These are phyloP conservation scores for Leishmania arabica DNA, from an alignment of 208 protist genomes.

Conservation along the genomic window DNA sequence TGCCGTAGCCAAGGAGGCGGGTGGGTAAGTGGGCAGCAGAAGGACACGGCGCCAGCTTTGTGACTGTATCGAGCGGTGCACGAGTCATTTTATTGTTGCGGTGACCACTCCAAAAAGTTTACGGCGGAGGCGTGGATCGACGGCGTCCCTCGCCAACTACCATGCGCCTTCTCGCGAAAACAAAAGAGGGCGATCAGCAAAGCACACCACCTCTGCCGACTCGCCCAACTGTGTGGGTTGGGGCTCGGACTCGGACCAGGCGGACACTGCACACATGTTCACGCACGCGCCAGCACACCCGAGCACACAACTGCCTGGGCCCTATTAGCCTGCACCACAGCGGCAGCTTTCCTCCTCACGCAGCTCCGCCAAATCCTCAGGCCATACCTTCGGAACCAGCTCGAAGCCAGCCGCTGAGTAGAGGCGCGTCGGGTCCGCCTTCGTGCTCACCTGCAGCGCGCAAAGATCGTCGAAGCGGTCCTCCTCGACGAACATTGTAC, in stretches of 20 bases:
- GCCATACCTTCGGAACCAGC: slow-evolving; percentile 42
- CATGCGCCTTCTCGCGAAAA: neutral
- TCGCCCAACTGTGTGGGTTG: no score
- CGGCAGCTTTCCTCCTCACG: slow-evolving; percentile 28
- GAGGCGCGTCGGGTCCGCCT: slow-evolving; percentile 14
- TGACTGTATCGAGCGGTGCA: neutral
- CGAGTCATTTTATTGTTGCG: neutral
- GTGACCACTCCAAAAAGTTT: neutral
- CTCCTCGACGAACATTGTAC: slow-evolving; percentile 34
- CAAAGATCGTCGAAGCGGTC: slow-evolving; percentile 61
- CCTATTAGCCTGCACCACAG: neutral
- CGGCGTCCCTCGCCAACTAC: neutral
- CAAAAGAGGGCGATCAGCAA: neutral
- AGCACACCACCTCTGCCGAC: neutral
- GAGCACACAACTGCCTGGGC: neutral
- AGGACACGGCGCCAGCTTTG: neutral
- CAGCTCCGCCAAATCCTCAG: slow-evolving; percentile 50
- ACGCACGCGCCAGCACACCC: neutral
- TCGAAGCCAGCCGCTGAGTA: slow-evolving; percentile 33
- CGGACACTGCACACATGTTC: neutral
- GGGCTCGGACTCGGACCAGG: neutral
- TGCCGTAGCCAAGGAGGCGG: neutral
- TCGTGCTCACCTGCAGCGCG: slow-evolving; percentile 34
- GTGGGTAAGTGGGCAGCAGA: neutral
- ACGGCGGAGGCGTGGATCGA: neutral